phyloP scores from a whole-genome alignment of 2,329 filamentous ascomycete species.

The Ascochyta fabae region DNA sequence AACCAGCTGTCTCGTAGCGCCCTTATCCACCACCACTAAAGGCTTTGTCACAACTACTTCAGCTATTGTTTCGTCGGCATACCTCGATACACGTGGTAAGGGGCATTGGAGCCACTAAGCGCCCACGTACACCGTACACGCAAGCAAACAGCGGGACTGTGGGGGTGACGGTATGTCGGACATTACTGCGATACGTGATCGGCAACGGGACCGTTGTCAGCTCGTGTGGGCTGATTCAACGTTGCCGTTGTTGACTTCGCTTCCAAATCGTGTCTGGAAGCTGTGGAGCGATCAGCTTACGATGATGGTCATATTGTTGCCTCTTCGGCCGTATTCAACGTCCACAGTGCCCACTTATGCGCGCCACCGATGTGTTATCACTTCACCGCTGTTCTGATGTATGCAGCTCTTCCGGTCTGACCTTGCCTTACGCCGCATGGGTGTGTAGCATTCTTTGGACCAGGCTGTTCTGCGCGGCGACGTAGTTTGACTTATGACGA shows the following conservation, averaged over 20 bases:
- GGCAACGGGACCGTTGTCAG: conserved; percentile 8
- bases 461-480: background rate
- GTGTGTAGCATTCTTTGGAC: background rate
- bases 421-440: background rate
- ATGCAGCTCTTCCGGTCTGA: background rate
- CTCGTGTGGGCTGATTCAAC: background rate
- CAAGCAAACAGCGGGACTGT: conserved; percentile 13
- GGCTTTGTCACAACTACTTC: background rate
- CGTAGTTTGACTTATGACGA: background rate
- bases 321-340: background rate
- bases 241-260: background rate
- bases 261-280: background rate
- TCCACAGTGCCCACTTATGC: conserved; percentile 8
- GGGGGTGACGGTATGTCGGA: conserved; percentile 7
- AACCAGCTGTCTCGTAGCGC: background rate
- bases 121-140: background rate
- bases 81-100: background rate
- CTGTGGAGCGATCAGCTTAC: background rate
- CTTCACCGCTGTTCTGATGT: conserved; percentile 11
- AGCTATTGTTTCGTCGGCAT: background rate
- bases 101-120: background rate
- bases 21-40: background rate
- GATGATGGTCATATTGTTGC: conserved; percentile 9
- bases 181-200: background rate
- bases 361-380: background rate